Evolutionary conservation across 768 basidiomycete genomes (phyloP), one percentile per base, ranked within the genome.

Genomic region (Tylopilus subfusipes): DNA sequence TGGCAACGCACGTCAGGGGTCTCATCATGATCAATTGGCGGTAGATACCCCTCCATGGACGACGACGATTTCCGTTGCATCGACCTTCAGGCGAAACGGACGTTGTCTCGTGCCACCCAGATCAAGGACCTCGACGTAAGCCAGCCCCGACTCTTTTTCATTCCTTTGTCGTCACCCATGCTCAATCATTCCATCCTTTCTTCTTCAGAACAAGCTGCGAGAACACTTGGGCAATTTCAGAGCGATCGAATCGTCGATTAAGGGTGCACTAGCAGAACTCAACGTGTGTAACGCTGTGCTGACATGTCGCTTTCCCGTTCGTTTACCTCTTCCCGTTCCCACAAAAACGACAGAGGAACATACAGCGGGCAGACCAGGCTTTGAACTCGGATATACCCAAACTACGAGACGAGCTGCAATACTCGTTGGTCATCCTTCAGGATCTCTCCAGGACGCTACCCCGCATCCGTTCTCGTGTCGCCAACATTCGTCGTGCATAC

Each of bases 181-280:
- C 36, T 29, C 45, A 18, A n/a, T n/a, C n/a, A 34, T 31, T 27
- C 48, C 18, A n/a, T 48, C 27, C 29, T 19, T 48, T 30, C 21
- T 29, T 54, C 33, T 27, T 21, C 36, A 90, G 88, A 76, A 77
- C 48, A 82, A 80, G 64, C 78, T 91, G 22, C 78, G 84, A 38
- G 83, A 88, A 60, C 81, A 84, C 64, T 72, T 90, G 51, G 84
- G 84, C 62, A 90, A 90, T 64, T 89, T 88, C 51, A 76, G 85
- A 50, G 83, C 85, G 18, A 83, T 90, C 56, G 86, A 90, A 59
- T 79, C 79, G 56, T 78, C 83, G 24, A 75, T 90, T 31, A 82
- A 83, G 57, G 86, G 87, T 49, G 80, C 85, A 5, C 79, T 82
- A 50, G 75, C 72, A 57, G 78, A 77, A 45, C 74, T 90, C 30